Evolutionary conservation across 345 rosid species (phyloP).

Genomic region (Melaleuca quinquenervia): DNA sequence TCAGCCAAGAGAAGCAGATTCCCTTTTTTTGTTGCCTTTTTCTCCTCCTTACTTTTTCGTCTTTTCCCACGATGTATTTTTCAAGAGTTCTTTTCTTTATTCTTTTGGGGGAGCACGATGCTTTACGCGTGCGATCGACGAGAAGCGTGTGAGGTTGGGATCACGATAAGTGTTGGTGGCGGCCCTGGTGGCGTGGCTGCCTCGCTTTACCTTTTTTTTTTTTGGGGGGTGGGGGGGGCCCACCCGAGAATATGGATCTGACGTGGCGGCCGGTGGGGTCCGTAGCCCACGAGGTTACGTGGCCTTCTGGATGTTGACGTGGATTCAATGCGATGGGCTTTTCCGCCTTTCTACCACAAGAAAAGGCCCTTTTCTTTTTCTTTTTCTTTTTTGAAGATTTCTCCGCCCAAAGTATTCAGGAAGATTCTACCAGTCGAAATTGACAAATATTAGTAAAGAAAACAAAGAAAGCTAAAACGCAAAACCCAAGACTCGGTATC

Average conservation of each 20-base stretch:
- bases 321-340: neutral
- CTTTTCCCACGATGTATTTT: neutral
- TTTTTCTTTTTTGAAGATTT: neutral
- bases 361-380: neutral
- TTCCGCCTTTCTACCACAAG: neutral
- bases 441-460: neutral
- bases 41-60: neutral
- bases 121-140: neutral
- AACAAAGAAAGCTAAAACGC: neutral
- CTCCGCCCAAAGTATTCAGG: neutral
- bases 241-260: neutral
- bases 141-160: neutral
- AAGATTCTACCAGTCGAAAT: neutral
- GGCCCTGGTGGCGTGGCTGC: neutral
- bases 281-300: neutral
- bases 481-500: neutral
- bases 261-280: neutral
- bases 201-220: neutral
- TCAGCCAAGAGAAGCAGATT: constrained; percentile 5
- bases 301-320: neutral
- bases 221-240: neutral
- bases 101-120: neutral
- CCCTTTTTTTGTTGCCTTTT: neutral
- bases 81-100: neutral
- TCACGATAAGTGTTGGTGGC: neutral